Evolutionary conservation across 495 filamentous ascomycete species (phyloP), one percentile per base, ranked within the genome.

Genomic region (Aspergillus olivimuriae): DNA sequence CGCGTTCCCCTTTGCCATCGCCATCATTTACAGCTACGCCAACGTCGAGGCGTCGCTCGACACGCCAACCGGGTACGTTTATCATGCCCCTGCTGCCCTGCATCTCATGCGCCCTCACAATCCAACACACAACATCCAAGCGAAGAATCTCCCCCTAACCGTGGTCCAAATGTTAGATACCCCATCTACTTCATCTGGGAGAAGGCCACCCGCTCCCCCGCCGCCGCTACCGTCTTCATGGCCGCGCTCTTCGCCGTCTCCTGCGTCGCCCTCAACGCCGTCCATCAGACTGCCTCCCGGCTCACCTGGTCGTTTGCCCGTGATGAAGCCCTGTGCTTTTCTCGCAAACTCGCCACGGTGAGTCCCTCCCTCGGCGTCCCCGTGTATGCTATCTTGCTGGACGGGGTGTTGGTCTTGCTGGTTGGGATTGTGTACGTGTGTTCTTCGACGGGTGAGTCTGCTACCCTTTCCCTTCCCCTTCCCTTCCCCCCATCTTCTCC

Each of bases 221-320:
- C 49, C 10, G 64, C 57, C 14, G 62, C 53, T 32, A 64, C 60
- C 19, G 48, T 56, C 14, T 58, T 64, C 43, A 61, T 61, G 34
- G 51, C 53, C 2, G 47, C 58, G 12, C 46, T 69, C 11, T 51
- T 62, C 15, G 34, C 46, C 39, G 43, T 65, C 7, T 54, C 55
- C 36, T 61, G 60, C 37, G 46, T 64, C 7, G 57, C 62, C 18
- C 48, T 60, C 2, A 61, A 63, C 37, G 59, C 59, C 16, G 57
- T 61, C n/a, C 56, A 61, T 16, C 63, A 69, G n/a, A 65, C 62
- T 1, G 58, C 63, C 9, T 71, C 68, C 1, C 61, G 68, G 16
- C 56, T 73, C 20, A 66, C 63, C 8, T 73, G 69, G 69, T 58
- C 62, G 3, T 71, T 73, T 34, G 68, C 64, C 15, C 57, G 66